Evolutionary conservation across 306 rosid species (phyloP).

Genomic region (Echinosophora koreensis): DNA sequence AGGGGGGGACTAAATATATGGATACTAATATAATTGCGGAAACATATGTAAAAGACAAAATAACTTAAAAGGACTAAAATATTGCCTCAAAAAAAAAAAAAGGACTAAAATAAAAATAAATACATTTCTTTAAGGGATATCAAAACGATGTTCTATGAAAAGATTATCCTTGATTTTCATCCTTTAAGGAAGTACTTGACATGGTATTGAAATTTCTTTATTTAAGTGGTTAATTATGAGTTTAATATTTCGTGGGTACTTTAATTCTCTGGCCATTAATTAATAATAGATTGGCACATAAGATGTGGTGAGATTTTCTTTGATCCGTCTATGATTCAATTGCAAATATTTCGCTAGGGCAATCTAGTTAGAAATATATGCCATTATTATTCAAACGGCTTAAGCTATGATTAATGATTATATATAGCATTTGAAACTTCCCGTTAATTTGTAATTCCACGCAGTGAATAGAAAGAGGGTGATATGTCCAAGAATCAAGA

Average conservation of each 20-base stretch:
- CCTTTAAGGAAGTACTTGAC: not conserved
- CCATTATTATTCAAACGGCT: not conserved
- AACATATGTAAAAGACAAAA: too few species aligned
- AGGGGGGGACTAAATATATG: too few species aligned
- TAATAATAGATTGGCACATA: not conserved
- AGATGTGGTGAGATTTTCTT: not conserved
- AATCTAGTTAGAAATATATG: not conserved
- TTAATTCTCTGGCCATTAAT: not conserved
- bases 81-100: too few species aligned
- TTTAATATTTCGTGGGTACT: not conserved
- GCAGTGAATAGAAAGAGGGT: conserved; percentile 62
- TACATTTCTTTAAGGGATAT: too few species aligned
- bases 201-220: not conserved
- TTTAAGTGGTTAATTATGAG: not conserved
- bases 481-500: conserved; percentile 49
- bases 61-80: not conserved
- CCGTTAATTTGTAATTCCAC: not conserved
- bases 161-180: not conserved
- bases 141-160: not conserved
- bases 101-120: too few species aligned
- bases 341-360: not conserved
- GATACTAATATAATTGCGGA: not conserved
- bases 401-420: not conserved
- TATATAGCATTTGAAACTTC: not conserved
- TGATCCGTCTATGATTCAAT: not conserved